Conservation (phyloP, 129 eudicot species). For the Centaurea solstitialis region DNA sequence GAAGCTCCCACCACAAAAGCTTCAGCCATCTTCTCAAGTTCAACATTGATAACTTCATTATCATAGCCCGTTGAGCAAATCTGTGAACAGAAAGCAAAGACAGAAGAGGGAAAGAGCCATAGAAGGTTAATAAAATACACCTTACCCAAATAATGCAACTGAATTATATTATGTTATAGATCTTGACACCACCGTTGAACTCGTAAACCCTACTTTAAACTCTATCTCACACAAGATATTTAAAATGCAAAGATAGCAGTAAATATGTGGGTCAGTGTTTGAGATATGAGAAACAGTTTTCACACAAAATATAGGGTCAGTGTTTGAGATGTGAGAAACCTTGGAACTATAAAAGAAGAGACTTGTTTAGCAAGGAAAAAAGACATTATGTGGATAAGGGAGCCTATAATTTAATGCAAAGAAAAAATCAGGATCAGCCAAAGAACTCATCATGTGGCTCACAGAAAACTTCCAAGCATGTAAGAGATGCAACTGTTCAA, state of each 20-base stretch:
- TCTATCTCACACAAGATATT: no score
- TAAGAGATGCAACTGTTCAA: neutral
- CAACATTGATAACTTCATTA: constrained; percentile 52
- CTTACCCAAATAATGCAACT: neutral
- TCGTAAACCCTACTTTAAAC: no score
- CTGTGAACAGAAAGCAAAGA: constrained; percentile 30
- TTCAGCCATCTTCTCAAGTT: constrained; percentile 70
- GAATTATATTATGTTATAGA: neutral
- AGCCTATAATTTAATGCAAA: neutral
- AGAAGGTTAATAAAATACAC: neutral
- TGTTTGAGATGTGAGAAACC: neutral
- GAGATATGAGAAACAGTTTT: neutral
- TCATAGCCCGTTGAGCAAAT: constrained; percentile 62
- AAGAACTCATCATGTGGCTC: neutral
- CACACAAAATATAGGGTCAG: neutral
- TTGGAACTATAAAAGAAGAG: neutral
- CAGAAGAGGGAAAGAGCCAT: neutral
- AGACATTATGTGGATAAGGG: neutral
- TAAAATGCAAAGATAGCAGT: neutral
- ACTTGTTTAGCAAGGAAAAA: neutral
- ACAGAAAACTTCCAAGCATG: neutral
- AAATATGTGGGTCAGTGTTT: neutral
- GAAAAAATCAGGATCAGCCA: neutral
- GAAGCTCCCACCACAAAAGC: constrained; percentile 61
- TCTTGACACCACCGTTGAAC: no score